These are phyloP conservation scores for Eudorina sp. DNA, from an alignment of 139 green algal genomes.

Conservation along the genomic window DNA sequence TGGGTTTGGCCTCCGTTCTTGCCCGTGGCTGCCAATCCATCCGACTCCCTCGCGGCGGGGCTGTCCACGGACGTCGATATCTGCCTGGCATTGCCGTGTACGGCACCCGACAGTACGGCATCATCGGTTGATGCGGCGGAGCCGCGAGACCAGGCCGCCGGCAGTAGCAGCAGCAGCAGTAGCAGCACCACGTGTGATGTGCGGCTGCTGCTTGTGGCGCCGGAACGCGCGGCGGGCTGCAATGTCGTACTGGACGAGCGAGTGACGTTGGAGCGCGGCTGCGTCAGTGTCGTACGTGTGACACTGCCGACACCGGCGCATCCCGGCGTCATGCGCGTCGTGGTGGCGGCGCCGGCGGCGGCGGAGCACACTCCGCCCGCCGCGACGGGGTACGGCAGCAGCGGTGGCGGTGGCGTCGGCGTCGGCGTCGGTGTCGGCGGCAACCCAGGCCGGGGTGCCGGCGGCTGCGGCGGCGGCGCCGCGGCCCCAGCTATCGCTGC, in stretches of 20 bases:
- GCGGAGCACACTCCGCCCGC: background rate
- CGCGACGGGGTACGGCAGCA: background rate
- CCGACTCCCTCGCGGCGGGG: too few species aligned
- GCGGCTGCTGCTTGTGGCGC: constrained; percentile 19
- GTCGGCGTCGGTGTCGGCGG: background rate
- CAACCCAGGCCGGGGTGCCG: background rate
- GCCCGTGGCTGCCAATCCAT: background rate
- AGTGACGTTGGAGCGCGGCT: background rate
- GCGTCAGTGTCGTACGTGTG: constrained; percentile 1
- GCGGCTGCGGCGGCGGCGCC: background rate
- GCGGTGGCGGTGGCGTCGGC: background rate
- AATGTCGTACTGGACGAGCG: constrained; percentile 22
- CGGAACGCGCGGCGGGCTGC: background rate
- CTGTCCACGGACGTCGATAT: background rate
- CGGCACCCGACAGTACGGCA: background rate
- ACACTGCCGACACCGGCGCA: background rate
- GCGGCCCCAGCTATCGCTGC: too few species aligned
- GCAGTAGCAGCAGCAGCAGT: background rate
- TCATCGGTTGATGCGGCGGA: background rate
- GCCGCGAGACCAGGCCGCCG: background rate
- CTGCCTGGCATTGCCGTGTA: background rate
- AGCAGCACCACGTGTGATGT: too few species aligned
- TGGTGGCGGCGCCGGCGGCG: background rate
- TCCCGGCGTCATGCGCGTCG: background rate
- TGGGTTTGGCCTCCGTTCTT: constrained; percentile 15